phyloP scores from a whole-genome alignment of 768 basidiomycete species.

The Strobilomyces confusus region DNA sequence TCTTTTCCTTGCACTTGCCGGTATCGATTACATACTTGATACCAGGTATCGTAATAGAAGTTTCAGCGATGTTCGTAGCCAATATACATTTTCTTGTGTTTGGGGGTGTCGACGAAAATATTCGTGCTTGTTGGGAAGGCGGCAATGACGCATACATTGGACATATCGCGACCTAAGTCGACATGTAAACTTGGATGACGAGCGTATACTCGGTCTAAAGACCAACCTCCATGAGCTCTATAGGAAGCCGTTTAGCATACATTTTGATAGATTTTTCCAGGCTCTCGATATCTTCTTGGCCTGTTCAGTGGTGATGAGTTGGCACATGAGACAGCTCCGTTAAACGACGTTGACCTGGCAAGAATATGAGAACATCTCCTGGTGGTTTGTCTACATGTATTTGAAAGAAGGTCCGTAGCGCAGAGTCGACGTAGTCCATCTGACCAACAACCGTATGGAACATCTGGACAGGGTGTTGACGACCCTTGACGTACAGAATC shows the following conservation, averaged over 20 bases:
- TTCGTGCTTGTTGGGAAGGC: constrained; percentile 68
- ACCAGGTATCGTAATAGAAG: too few relatives aligned
- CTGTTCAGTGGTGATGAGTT: constrained; percentile 33
- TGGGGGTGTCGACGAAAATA: constrained; percentile 64
- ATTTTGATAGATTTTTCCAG: constrained; percentile 70
- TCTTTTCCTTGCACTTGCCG: constrained; percentile 94
- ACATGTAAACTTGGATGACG: background rate
- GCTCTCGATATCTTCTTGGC: constrained; percentile 95
- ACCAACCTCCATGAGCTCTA: constrained; percentile 48
- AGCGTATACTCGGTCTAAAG: background rate
- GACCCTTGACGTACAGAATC: constrained; percentile 87
- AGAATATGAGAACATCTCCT: constrained; percentile 91
- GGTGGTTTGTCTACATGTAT: constrained; percentile 76
- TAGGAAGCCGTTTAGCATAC: constrained; percentile 66
- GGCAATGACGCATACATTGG: constrained; percentile 88
- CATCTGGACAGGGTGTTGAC: constrained; percentile 87
- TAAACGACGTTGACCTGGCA: constrained; percentile 56
- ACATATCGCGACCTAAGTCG: constrained; percentile 60
- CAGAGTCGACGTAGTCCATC: constrained; percentile 83
- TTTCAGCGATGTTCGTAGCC: constrained; percentile 96
- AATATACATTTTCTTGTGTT: constrained; percentile 87
- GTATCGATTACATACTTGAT: constrained; percentile 95
- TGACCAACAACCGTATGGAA: constrained; percentile 73
- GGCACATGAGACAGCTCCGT: background rate
- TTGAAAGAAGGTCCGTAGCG: constrained; percentile 91